These are phyloP conservation scores for Fonsecaea pugnacius DNA, from an alignment of 2,329 filamentous ascomycete species.

Conservation along the genomic window DNA sequence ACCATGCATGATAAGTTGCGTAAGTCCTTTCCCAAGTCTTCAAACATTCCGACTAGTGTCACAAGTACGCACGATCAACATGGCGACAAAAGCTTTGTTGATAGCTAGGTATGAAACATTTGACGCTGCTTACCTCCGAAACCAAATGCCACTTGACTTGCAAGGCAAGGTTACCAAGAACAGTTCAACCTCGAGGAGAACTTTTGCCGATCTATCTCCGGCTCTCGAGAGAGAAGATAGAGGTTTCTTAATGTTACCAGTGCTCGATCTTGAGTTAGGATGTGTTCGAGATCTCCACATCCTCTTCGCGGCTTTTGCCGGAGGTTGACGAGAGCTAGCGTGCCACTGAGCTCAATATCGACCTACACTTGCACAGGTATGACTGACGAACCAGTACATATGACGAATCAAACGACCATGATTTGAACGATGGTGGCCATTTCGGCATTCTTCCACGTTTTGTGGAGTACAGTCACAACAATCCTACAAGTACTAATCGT, in stretches of 20 bases:
- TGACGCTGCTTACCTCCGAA: neutral
- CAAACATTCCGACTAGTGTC: neutral
- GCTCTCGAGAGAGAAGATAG: neutral
- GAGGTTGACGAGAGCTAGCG: neutral
- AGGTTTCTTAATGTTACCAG: neutral
- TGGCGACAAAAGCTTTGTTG: neutral
- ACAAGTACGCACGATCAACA: neutral
- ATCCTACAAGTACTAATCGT: no score
- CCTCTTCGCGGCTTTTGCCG: neutral
- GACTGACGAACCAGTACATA: neutral
- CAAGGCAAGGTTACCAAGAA: neutral
- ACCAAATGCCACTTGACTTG: neutral
- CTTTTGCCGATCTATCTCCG: neutral
- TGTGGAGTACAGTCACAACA: no score
- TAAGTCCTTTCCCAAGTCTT: neutral
- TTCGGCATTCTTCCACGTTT: no score
- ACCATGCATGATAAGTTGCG: neutral
- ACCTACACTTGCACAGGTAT: neutral
- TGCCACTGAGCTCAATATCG: neutral
- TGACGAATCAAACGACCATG: neutral
- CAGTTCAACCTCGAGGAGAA: neutral
- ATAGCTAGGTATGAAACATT: neutral
- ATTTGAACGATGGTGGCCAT: no score
- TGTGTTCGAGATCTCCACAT: neutral
- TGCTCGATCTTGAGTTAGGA: neutral